These are phyloP conservation scores for Amaranthus palmeri DNA, from an alignment of 148 eudicot species.

Conservation along the genomic window DNA sequence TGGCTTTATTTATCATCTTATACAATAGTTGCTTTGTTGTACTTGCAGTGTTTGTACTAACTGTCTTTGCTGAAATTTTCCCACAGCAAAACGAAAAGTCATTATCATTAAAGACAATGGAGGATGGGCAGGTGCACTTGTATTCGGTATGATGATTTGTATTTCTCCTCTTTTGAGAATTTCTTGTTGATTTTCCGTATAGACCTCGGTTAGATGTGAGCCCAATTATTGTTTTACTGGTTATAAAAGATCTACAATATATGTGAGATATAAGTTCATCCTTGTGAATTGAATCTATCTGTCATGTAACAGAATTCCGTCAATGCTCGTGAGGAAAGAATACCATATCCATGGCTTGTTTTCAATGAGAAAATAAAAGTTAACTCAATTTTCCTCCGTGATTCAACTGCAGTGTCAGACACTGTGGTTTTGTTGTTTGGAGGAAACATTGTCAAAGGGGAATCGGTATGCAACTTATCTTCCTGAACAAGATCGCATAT, in stretches of 20 bases:
- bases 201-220: neutral
- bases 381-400: slow-evolving; percentile 83
- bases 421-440: slow-evolving; percentile 86
- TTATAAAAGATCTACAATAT: neutral
- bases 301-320: slow-evolving; percentile 34
- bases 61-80: slow-evolving; percentile 20
- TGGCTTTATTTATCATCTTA: neutral
- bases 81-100: slow-evolving; percentile 87
- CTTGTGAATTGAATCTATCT: slow-evolving; percentile 1
- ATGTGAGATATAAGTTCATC: neutral
- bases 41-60: slow-evolving; percentile 1
- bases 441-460: slow-evolving; percentile 67
- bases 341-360: slow-evolving; percentile 93
- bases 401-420: slow-evolving; percentile 89
- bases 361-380: slow-evolving; percentile 97
- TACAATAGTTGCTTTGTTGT: neutral
- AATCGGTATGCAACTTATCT: slow-evolving; percentile 40
- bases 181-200: neutral
- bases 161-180: neutral
- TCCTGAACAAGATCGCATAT: neutral
- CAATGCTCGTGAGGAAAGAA: slow-evolving; percentile 66
- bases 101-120: slow-evolving; percentile 87
- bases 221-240: neutral
- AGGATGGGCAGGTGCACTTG: slow-evolving; percentile 83
- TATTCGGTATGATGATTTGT: slow-evolving; percentile 58